A percentile compares a stretch with the other conserved stretches of the same genome.
phyloP scores from a whole-genome alignment of 768 basidiomycete species.

The Rhizopogon vulgaris region DNA sequence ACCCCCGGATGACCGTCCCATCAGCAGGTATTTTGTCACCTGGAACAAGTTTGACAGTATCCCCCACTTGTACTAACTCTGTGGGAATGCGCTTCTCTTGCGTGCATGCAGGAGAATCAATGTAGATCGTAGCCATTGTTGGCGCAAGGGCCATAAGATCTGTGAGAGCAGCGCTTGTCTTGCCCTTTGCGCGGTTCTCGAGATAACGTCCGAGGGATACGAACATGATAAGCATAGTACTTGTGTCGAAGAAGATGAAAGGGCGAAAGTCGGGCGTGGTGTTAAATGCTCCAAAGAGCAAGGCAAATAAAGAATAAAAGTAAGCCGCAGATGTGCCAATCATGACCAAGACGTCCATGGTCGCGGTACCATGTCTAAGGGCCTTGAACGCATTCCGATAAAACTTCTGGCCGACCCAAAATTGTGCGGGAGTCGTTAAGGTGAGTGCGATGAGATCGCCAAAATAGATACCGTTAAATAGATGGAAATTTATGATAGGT shows the following conservation, averaged over 20 bases:
- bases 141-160: conserved; percentile 95
- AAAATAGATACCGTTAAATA: conserved; percentile 69
- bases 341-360: conserved; percentile 98
- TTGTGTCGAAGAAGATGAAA: conserved; percentile 95
- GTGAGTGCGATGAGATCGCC: conserved; percentile 72
- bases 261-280: conserved; percentile 67
- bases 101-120: conserved; percentile 72
- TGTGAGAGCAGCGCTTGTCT: conserved; percentile 92
- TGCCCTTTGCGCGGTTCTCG: conserved; percentile 95
- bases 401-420: conserved; percentile 85
- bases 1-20: conserved; percentile 81
- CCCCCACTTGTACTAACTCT: conserved; percentile 91
- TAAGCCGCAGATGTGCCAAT: conserved; percentile 94
- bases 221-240: conserved; percentile 97
- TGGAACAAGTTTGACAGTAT: conserved; percentile 88
- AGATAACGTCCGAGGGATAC: conserved; percentile 92
- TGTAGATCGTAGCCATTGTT: conserved; percentile 93
- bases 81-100: conserved; percentile 89
- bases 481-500: conserved; percentile 39
- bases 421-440: conserved; percentile 88
- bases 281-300: conserved; percentile 63
- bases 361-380: conserved; percentile 81
- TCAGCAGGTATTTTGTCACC: conserved; percentile 97
- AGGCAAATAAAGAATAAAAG: conserved; percentile 72
- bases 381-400: conserved; percentile 89